Percentiles rank a stretch among this genome's conserved stretches.
These are phyloP conservation scores for Vickermania ingenoplastis DNA, from an alignment of 208 protist species.

Conservation along the genomic window DNA sequence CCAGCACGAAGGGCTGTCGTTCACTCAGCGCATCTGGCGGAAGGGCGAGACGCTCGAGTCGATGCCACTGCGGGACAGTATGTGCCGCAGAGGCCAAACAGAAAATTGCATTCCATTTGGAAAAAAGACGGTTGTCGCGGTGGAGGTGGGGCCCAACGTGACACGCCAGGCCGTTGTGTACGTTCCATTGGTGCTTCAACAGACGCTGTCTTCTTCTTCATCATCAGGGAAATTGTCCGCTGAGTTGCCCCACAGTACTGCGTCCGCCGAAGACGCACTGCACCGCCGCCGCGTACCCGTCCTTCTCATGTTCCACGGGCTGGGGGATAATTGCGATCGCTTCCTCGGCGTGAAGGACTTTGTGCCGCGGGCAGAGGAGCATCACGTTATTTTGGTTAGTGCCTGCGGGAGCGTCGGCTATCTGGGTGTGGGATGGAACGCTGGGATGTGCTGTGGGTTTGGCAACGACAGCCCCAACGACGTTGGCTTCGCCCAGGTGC, in stretches of 20 bases:
- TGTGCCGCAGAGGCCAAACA: background rate
- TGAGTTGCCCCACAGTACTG: too few species aligned
- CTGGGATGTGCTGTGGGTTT: slow-evolving; percentile 70
- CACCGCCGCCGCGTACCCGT: slow-evolving; percentile 13
- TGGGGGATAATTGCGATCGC: slow-evolving; percentile 48
- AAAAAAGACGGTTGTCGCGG: background rate
- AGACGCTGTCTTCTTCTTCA: too few species aligned
- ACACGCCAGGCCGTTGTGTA: background rate
- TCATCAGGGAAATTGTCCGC: too few species aligned
- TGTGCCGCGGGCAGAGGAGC: slow-evolving; percentile 28
- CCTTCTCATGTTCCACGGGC: slow-evolving; percentile 55
- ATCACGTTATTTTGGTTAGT: slow-evolving; percentile 49
- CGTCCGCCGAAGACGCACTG: background rate
- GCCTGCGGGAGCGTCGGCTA: slow-evolving; percentile 43
- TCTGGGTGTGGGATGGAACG: slow-evolving; percentile 59
- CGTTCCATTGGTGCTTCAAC: background rate
- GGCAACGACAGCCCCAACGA: slow-evolving; percentile 28
- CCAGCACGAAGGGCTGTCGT: too few species aligned
- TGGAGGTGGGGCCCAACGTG: background rate
- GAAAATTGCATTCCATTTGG: background rate
- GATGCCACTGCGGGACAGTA: too few species aligned
- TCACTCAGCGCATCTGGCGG: too few species aligned
- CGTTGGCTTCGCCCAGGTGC: slow-evolving; percentile 24
- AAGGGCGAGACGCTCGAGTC: too few species aligned
- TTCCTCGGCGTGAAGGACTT: slow-evolving; percentile 47